phyloP scores from a whole-genome alignment of 2,329 filamentous ascomycete species.

The Colletotrichum viniferum region DNA sequence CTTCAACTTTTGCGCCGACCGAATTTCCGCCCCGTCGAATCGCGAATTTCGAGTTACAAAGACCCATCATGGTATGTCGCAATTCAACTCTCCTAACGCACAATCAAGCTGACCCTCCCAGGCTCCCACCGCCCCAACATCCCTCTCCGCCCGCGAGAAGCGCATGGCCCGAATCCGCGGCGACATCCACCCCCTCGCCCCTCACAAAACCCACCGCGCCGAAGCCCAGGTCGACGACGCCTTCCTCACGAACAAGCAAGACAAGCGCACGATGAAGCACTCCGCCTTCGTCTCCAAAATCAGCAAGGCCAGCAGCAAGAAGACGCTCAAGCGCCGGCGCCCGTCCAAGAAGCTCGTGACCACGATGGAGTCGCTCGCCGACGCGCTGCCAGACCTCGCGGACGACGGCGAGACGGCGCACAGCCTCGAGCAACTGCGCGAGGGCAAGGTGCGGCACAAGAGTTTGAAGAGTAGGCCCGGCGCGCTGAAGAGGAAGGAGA shows the following conservation, averaged over 20 bases:
- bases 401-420: slow-evolving; percentile 57
- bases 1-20: neutral
- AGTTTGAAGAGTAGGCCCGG: slow-evolving; percentile 78
- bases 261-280: slow-evolving; percentile 84
- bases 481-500: slow-evolving; percentile 83
- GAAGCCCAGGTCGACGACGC: slow-evolving; percentile 55
- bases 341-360: slow-evolving; percentile 80
- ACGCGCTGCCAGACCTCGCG: slow-evolving; percentile 74
- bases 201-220: slow-evolving; percentile 56
- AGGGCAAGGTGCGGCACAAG: slow-evolving; percentile 73
- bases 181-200: slow-evolving; percentile 53
- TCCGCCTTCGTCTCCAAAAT: slow-evolving; percentile 80
- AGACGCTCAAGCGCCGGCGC: slow-evolving; percentile 65
- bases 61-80: neutral
- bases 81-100: fast-evolving
- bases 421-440: slow-evolving; percentile 43
- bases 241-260: slow-evolving; percentile 77
- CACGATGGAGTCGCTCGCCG: slow-evolving; percentile 75
- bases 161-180: slow-evolving; percentile 55
- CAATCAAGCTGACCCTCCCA: neutral
- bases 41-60: neutral
- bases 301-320: slow-evolving; percentile 45
- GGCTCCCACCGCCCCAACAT: slow-evolving; percentile 44
- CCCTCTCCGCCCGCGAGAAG: slow-evolving; percentile 63
- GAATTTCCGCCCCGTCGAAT: fast-evolving